A percentile compares a stretch with the other conserved stretches of the same genome.
Conservation (phyloP, 257 asterid species). For the Scutellaria baicalensis region DNA sequence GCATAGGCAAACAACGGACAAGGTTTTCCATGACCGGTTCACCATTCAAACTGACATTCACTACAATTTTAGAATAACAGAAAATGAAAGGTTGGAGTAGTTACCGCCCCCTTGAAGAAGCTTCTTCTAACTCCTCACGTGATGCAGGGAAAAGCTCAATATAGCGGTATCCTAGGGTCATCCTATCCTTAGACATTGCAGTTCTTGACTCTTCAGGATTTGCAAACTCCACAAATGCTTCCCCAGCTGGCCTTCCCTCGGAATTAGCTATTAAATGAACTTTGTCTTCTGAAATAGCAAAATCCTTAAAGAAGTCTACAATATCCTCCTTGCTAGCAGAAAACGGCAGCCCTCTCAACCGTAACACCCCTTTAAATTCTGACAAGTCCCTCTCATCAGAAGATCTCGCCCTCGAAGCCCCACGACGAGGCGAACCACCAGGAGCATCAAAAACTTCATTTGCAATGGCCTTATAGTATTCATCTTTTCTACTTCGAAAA, state of each 20-base stretch:
- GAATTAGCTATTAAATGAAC: slow-evolving; percentile 62
- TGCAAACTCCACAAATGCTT: slow-evolving; percentile 88
- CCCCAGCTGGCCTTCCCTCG: slow-evolving; percentile 91
- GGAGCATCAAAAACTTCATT: slow-evolving; percentile 67
- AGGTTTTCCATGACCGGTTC: not conserved
- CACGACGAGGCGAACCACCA: slow-evolving; percentile 66
- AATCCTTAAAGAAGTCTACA: slow-evolving; percentile 68
- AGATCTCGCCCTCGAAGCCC: slow-evolving; percentile 70
- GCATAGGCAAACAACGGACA: not conserved
- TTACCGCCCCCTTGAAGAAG: slow-evolving; percentile 85
- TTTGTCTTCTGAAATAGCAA: slow-evolving; percentile 59
- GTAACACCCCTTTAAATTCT: slow-evolving; percentile 76
- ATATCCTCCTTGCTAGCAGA: slow-evolving; percentile 72
- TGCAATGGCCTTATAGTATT: slow-evolving; percentile 87
- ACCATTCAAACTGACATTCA: not conserved
- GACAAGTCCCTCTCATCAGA: slow-evolving; percentile 68
- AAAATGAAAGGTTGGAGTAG: slow-evolving; percentile 6
- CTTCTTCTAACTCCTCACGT: slow-evolving; percentile 82
- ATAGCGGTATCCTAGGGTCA: slow-evolving; percentile 73
- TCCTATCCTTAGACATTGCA: slow-evolving; percentile 94
- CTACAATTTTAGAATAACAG: not conserved
- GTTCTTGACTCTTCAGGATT: slow-evolving; percentile 75
- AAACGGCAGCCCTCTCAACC: slow-evolving; percentile 91
- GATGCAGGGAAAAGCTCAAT: slow-evolving; percentile 91
- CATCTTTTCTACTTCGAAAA: slow-evolving; percentile 79